Base-by-base conservation (phyloP, 2,329 filamentous ascomycete genomes). In the Gliomastix tumulicola region DNA sequence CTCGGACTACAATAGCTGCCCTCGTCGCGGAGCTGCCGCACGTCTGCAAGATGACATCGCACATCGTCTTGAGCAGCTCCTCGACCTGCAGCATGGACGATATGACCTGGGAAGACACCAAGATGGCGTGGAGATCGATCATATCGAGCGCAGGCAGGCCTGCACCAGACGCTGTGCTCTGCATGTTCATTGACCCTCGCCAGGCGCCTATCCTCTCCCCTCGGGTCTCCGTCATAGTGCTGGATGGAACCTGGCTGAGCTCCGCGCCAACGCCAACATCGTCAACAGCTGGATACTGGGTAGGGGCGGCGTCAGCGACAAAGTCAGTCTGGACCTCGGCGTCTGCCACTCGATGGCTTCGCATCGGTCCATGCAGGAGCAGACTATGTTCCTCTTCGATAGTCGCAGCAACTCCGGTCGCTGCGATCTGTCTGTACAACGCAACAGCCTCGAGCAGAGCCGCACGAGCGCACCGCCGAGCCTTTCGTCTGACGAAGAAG, bases 61-160 rank as follows among this genome's bases (percentile, higher is more conserved):
- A 86, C 78, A 90, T 87, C 30, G 84, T 88, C 49, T 82, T 80
- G 42, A 89, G 70, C 5, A 90, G 69, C 48, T 82, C 75, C 44
- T 89, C 84, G 11, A 89, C 76, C 44, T 84, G 75, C 10, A 90
- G 60, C 35, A 88, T 82, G 13, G 84, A 88, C 5, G 84, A 89
- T 30, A 90, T 80, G 30, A 89, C 75, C 52, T 88, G 85, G 9
- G 82, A 88, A 4, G 82, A 86, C 47, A 85, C 79, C 12, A 90
- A 66, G 40, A 90, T 89, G 18, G 82, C 82, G 30, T 85, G 81
- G 42, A 89, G 59, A 55, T 89, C 85, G 51, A 90, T 80, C 80
- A 90, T 88, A 60, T 90, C 85, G 36, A 90, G 70, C 20, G 83
- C 79, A 28, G 83, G 82, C 41, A 88, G 67, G 10, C 81, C 79